Evolutionary conservation across 2,329 filamentous ascomycete genomes (phyloP).

Genomic region (Incumbomyces delicatus): DNA sequence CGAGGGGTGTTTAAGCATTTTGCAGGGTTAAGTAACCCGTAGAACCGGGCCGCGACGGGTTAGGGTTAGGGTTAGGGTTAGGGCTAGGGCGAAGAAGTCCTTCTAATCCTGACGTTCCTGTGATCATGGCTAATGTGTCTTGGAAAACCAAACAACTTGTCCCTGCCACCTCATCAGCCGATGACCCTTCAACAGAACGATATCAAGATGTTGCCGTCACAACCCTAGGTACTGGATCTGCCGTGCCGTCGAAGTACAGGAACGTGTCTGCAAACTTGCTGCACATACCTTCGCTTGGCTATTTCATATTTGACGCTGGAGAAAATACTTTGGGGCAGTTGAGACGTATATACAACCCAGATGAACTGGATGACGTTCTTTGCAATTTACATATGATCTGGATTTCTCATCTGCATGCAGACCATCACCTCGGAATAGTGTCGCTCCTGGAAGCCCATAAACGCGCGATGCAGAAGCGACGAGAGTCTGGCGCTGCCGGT

Average conservation of each 20-base stretch:
- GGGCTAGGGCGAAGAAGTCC: no score
- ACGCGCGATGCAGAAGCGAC: slow-evolving; percentile 8
- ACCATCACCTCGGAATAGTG: slow-evolving; percentile 81
- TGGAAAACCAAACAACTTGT: not conserved
- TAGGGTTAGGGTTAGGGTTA: no score
- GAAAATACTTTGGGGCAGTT: slow-evolving; percentile 89
- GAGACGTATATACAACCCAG: slow-evolving; percentile 57
- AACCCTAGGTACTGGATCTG: slow-evolving; percentile 82
- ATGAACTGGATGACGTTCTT: slow-evolving; percentile 61
- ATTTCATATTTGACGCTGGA: slow-evolving; percentile 81
- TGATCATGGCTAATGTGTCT: not conserved
- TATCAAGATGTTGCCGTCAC: slow-evolving; percentile 44
- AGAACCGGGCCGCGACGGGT: no score
- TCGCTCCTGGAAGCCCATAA: slow-evolving; percentile 59
- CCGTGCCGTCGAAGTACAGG: slow-evolving; percentile 81
- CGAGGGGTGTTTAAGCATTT: no score
- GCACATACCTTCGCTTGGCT: slow-evolving; percentile 67
- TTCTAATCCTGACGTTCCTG: not conserved
- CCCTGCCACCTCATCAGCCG: not conserved
- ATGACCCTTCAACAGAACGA: not conserved
- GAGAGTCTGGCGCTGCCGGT: slow-evolving; percentile 8
- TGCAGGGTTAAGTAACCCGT: no score
- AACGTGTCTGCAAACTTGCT: slow-evolving; percentile 88
- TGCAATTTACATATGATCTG: slow-evolving; percentile 70
- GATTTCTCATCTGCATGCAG: slow-evolving; percentile 92